Base-by-base conservation (phyloP, 169 alveolate species). In the Eimeria tenella region DNA sequence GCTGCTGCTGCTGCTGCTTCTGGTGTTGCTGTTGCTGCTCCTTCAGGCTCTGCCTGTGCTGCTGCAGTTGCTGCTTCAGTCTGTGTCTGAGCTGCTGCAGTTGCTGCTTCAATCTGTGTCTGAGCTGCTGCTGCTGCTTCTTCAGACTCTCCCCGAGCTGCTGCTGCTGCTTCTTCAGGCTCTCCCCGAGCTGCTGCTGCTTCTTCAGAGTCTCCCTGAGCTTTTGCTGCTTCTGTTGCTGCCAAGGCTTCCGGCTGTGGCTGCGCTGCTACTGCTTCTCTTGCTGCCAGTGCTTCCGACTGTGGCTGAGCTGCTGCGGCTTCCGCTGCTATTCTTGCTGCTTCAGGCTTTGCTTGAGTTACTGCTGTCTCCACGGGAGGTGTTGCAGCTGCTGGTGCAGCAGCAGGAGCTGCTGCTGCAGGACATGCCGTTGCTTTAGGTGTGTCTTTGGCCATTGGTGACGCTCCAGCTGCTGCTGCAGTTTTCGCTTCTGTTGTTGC, bases 11-110 rank as follows among this genome's bases (percentile, higher is more conserved):
- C 50, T 7, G 56, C 42, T 71, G 56, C 82, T 21, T 21, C 82
- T 71, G 82, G 15, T 71, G 82, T 31, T 21, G 84, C 84, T 74
- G 62, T 17, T 58, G 68, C 19, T 58, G 68, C 68, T 58, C 21
- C 21, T 58, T 0, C 4, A 31, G 42, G 42, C 21, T 58, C 21
- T 17, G 0, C 19, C 68, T 10, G 21, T 58, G 11, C 21, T 50
- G 55, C 84, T 31, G 55, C 60, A 17, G 84, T 60, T 74, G 84
- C 60, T 74, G 84, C 63, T 50, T 25, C 25, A 25, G 62, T 56
- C 8, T 52, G 58, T 74, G 62, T 8, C 6, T 4, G 11, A 5
- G 84, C 84, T 10, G 55, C 84, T 56, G 42, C 55, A 42, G 84
- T 31, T 74, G 62, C 58, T 49, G 4, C 9, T 74, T 25, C 63